Evolutionary conservation across 2,329 filamentous ascomycete genomes (phyloP).

Genomic region (Colletotrichum zoysiae): DNA sequence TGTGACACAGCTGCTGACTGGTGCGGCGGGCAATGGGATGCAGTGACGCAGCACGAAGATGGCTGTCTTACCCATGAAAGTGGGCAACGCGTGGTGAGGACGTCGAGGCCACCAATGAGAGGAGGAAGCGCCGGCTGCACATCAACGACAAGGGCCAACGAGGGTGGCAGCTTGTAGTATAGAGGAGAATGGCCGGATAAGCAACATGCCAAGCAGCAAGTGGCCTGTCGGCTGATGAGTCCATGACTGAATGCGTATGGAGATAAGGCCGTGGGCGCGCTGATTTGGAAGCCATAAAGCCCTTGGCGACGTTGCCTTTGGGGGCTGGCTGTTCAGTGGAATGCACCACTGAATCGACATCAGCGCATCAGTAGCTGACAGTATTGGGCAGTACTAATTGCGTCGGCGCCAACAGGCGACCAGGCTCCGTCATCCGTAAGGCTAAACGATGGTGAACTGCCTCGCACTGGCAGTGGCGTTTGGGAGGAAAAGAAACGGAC

Average conservation of each 20-base stretch:
- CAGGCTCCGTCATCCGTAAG: background rate
- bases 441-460: too few species aligned
- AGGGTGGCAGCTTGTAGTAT: constrained; percentile 26
- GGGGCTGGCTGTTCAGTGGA: background rate
- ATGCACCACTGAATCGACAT: constrained; percentile 1
- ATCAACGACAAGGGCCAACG: constrained; percentile 28
- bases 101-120: constrained; percentile 30
- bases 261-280: background rate
- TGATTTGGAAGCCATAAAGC: background rate
- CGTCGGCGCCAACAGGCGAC: background rate
- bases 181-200: constrained; percentile 14
- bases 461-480: background rate
- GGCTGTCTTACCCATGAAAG: constrained; percentile 30
- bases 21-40: constrained; percentile 21
- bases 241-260: constrained; percentile 16
- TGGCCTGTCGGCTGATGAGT: constrained; percentile 16
- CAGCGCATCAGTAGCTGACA: background rate
- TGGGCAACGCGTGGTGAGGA: constrained; percentile 24
- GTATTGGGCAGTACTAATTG: background rate
- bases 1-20: constrained; percentile 31
- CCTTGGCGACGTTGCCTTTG: constrained; percentile 1
- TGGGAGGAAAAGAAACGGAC: too few species aligned
- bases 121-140: constrained; percentile 8
- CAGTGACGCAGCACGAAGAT: constrained; percentile 35
- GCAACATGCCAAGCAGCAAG: constrained; percentile 26